Evolutionary conservation across 192 early-diverging fungal genomes (phyloP), one percentile per base, ranked within the genome.

Genomic region (Umbelopsis sp.): DNA sequence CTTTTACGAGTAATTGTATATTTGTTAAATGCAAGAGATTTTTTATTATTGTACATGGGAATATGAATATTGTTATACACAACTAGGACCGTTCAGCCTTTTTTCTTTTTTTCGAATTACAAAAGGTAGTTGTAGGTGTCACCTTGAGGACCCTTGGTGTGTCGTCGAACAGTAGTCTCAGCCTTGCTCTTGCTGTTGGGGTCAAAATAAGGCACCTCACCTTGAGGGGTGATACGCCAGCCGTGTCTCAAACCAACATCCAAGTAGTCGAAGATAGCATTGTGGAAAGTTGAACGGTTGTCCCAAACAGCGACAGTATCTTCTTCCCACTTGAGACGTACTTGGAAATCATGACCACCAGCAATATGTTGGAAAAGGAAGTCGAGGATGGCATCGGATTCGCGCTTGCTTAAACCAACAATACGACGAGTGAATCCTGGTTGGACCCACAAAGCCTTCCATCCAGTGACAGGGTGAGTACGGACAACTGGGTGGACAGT

Each of bases 401-500:
- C 88, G 50, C 67, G 65, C 35, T 77, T 69, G 35, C 55, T 80
- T 44, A 86, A 50, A 20, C 78, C 81, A 33, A 71, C 74, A 77
- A 89, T 89, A 15, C 71, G 72, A 21, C 77, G 78, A 8, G 86
- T 88, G 74, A 88, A 89, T 8, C 61, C 76, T 33, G 75, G 78
- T 66, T 89, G 83, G 41, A 89, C 87, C 68, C 68, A 89, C 21
- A 89, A 71, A 23, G 74, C 66, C 70, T 89, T 89, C 80, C 81
- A 85, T 11, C 84, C 82, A 13, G 87, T 89, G 25, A 88, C 80
- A 18, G 87, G 87, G 55, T 88, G 87, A 13, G 87, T 88, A n/a
- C 88, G 73, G 12, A 89, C 71, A 4, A 79, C 47, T 9, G 78
- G 78, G 49, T 79, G 78, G 21, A 64, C 49, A 55, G 44, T 44